Base-by-base conservation (phyloP, 768 basidiomycete species). In the Sarcodon aspratus region DNA sequence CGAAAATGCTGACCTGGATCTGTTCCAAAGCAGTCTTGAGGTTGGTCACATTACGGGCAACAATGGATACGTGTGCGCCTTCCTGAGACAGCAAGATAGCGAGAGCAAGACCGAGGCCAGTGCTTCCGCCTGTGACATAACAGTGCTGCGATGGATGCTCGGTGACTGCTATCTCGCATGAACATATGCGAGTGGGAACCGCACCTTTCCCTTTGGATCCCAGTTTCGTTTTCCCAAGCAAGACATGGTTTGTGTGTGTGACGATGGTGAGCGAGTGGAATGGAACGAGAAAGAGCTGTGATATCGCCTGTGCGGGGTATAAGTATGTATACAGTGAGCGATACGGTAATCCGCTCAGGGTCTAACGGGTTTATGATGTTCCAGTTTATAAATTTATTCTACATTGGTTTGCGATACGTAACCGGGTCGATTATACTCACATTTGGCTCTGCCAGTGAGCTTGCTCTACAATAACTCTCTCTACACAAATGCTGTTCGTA, bases 1-100 rank as follows among this genome's bases (percentile, higher is more conserved):
- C 21, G 31, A 36, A 52, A 33, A 12, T 7, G 15, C 52, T 75
- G 33, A 85, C 90, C 73, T 92, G 80, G 27, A 94, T 62, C 40
- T 73, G 66, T 33, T 63, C 66, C 18, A 86, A 57, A 0, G 89
- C 85, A 12, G 64, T 67, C 47, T 78, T 72, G 9, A 93, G 65
- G 50, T 75, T 79, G 42, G 68, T 69, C 56, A 83, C 71, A 46
- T 83, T 79, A 10, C 90, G 73, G 7, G 90, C 91, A 9, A 94
- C 83, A 51, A 94, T 89, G 7, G 86, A 88, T 3, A 94, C 82
- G 53, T 89, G 73, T 0, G 91, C 89, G 0, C 93, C 92, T 50
- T 69, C 70, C 51, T 69, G 66, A 11, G 76, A 75, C 1, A 95
- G 71, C 12, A 82, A 66, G 31, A 74, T 69, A 1, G 90, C 85